Evolutionary conservation across 352 stramenopile species (phyloP).

Genomic region (Globisporangium okanoganense): DNA sequence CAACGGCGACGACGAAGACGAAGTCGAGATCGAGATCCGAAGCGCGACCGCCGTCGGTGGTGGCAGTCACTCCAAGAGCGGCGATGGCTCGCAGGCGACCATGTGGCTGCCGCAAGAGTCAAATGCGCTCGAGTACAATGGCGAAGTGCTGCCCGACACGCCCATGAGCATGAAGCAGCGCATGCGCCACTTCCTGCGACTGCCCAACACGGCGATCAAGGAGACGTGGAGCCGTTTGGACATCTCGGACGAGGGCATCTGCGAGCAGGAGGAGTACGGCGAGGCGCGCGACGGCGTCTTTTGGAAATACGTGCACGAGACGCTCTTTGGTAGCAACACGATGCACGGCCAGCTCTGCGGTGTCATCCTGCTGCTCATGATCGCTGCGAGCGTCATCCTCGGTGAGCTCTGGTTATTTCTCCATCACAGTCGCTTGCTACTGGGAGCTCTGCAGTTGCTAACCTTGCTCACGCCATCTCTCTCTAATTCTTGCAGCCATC

Average conservation of each 20-base stretch:
- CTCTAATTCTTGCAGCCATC: conserved; percentile 27
- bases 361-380: conserved; percentile 64
- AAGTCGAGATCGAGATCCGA: conserved; percentile 30
- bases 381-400: conserved; percentile 63
- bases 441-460: not conserved
- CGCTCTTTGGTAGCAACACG: conserved; percentile 65
- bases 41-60: not conserved
- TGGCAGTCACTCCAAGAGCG: not conserved
- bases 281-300: conserved; percentile 25
- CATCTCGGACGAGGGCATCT: conserved; percentile 30
- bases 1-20: conserved; percentile 22
- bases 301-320: conserved; percentile 62
- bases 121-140: conserved; percentile 18
- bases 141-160: conserved; percentile 13
- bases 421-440: not conserved
- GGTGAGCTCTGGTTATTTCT: conserved; percentile 25
- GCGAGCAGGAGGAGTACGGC: conserved; percentile 32
- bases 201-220: conserved; percentile 32
- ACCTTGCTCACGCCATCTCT: not conserved
- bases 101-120: conserved; percentile 18
- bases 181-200: conserved; percentile 22
- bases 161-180: conserved; percentile 14
- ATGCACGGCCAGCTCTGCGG: conserved; percentile 49
- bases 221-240: conserved; percentile 28
- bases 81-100: not conserved